A percentile compares a stretch with the other conserved stretches of the same genome.
phyloP scores from a whole-genome alignment of 1,139 yeast species.

The Saccharomycopsis phalli region DNA sequence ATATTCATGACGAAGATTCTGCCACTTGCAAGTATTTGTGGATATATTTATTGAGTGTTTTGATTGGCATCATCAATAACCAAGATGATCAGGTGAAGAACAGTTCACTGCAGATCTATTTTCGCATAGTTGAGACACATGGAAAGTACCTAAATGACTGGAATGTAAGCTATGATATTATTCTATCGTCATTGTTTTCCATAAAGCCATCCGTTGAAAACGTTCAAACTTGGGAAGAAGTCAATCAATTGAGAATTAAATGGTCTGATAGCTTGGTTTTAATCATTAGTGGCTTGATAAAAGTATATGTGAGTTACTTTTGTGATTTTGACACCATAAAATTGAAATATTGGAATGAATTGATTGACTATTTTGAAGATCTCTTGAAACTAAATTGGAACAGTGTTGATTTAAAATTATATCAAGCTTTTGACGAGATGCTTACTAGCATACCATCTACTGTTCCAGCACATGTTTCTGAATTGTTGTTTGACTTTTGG shows the following conservation, averaged over 20 bases:
- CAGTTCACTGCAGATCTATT: constrained; percentile 82
- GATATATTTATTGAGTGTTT: constrained; percentile 51
- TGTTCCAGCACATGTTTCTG: constrained; percentile 32
- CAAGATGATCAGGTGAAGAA: constrained; percentile 73
- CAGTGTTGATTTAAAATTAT: constrained; percentile 43
- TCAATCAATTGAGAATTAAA: constrained; percentile 26
- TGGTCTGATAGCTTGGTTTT: constrained; percentile 51
- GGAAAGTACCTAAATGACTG: constrained; percentile 51
- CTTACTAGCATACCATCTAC: constrained; percentile 28
- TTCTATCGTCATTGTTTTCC: constrained; percentile 35
- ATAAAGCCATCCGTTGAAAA: constrained; percentile 21
- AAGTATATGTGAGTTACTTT: constrained; percentile 40
- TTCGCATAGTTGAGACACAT: constrained; percentile 75
- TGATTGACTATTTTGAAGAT: constrained; percentile 40
- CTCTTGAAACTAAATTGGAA: constrained; percentile 35
- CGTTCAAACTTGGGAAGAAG: constrained; percentile 15
- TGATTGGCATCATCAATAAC: constrained; percentile 58
- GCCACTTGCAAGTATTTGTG: constrained; percentile 39
- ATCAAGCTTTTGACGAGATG: constrained; percentile 43
- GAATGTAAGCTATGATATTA: constrained; percentile 45
- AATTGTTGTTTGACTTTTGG: constrained; percentile 57
- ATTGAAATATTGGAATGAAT: constrained; percentile 39
- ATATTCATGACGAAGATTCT: constrained; percentile 1
- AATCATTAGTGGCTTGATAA: constrained; percentile 50
- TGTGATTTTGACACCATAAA: constrained; percentile 25